These are phyloP conservation scores for Aspergillus sp. DNA, from an alignment of 2,329 filamentous ascomycete species.

Conservation along the genomic window DNA sequence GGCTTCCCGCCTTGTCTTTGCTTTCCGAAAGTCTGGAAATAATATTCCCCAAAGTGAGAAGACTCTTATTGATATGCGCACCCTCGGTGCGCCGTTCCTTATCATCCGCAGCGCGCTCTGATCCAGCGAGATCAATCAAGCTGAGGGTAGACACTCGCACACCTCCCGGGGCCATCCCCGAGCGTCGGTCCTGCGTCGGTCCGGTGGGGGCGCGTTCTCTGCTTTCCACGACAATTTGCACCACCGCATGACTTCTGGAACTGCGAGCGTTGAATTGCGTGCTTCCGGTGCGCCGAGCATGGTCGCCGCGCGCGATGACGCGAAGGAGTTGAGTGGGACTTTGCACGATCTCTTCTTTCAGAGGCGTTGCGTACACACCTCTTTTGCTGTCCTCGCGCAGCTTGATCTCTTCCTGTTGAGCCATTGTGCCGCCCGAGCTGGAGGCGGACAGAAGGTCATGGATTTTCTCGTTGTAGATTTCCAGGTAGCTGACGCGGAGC, in stretches of 20 bases:
- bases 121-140: constrained; percentile 93
- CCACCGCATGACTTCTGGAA: constrained; percentile 95
- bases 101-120: constrained; percentile 90
- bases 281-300: constrained; percentile 84
- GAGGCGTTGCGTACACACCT: constrained; percentile 90
- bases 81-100: constrained; percentile 94
- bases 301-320: constrained; percentile 91
- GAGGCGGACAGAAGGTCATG: constrained; percentile 85
- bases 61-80: constrained; percentile 97
- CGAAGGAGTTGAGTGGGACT: constrained; percentile 91
- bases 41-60: constrained; percentile 91
- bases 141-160: constrained; percentile 94
- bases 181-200: constrained; percentile 60
- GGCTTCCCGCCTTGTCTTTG: constrained; percentile 76
- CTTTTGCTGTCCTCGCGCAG: constrained; percentile 93
- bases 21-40: constrained; percentile 88
- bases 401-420: constrained; percentile 89
- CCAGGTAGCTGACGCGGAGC: constrained; percentile 92
- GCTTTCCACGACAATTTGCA: constrained; percentile 97
- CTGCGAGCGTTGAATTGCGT: constrained; percentile 97
- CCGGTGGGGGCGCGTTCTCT: constrained; percentile 73
- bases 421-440: constrained; percentile 54
- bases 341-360: constrained; percentile 98
- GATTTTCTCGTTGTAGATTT: constrained; percentile 98
- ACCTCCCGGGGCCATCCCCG: constrained; percentile 74